phyloP scores from a whole-genome alignment of 768 basidiomycete genomes.

The Pulveroboletus ravenelii region DNA sequence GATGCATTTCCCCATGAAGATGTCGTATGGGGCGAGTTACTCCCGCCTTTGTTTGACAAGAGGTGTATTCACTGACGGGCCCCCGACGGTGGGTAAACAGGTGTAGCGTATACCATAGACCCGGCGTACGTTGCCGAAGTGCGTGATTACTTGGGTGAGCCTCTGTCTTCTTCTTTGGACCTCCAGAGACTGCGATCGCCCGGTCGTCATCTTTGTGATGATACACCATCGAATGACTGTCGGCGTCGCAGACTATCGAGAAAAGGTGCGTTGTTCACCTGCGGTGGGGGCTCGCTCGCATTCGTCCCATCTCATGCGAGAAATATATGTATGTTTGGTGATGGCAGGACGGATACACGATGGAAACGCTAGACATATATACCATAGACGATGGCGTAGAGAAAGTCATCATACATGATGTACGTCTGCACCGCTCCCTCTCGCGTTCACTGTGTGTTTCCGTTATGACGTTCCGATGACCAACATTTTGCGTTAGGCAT shows the following conservation, averaged over 20 bases:
- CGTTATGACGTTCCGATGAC: neutral
- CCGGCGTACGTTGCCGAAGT: slow-evolving; percentile 70
- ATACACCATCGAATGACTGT: neutral
- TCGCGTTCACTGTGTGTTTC: neutral
- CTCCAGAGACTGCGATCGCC: neutral
- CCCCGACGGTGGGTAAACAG: slow-evolving; percentile 31
- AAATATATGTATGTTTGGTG: neutral
- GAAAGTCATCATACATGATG: slow-evolving; percentile 52
- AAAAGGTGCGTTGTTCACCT: slow-evolving; percentile 52
- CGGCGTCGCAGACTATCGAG: slow-evolving; percentile 60
- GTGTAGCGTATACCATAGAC: slow-evolving; percentile 86
- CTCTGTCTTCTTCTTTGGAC: neutral
- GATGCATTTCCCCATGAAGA: slow-evolving; percentile 32
- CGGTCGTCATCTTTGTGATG: neutral
- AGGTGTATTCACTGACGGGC: neutral
- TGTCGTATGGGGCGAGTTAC: slow-evolving; percentile 58
- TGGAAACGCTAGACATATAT: slow-evolving; percentile 74
- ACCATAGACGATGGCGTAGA: slow-evolving; percentile 48
- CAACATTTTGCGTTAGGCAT: slow-evolving; percentile 36
- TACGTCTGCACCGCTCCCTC: slow-evolving; percentile 13
- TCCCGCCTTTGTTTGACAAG: neutral
- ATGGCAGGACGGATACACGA: slow-evolving; percentile 81
- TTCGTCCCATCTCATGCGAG: neutral
- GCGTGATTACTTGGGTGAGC: slow-evolving; percentile 73
- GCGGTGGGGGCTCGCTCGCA: neutral